Percentiles rank a stretch among this genome's conserved stretches.
Evolutionary conservation across 495 filamentous ascomycete species (phyloP).

Genomic region (Penicillium verhagenii): DNA sequence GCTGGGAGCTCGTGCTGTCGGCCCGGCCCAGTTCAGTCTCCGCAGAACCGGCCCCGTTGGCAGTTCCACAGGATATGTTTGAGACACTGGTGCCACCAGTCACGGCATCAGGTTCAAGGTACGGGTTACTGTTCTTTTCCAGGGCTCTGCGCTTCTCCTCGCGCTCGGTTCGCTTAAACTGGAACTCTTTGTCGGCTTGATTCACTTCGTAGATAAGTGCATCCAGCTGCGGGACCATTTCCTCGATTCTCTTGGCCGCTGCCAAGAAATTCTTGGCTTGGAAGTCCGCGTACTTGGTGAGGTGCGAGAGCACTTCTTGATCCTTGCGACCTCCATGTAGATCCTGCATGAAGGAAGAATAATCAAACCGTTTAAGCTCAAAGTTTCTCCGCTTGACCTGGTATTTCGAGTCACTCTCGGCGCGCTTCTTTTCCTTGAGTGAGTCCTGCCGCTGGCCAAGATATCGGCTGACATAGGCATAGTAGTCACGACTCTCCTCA

Average conservation of each 20-base stretch:
- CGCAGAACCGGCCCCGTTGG: slow-evolving; percentile 43
- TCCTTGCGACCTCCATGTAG: slow-evolving; percentile 96
- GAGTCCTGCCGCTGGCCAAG: slow-evolving; percentile 94
- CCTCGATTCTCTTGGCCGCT: slow-evolving; percentile 83
- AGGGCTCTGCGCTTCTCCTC: slow-evolving; percentile 88
- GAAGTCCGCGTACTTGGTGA: slow-evolving; percentile 91
- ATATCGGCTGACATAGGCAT: slow-evolving; percentile 90
- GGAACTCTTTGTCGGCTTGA: slow-evolving; percentile 92
- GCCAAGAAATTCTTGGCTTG: slow-evolving; percentile 81
- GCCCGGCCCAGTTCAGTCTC: slow-evolving; percentile 68
- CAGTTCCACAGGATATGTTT: slow-evolving; percentile 23
- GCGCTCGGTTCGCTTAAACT: slow-evolving; percentile 86
- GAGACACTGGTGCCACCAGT: slow-evolving; percentile 22
- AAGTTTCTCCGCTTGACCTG: slow-evolving; percentile 91
- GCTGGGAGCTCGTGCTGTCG: slow-evolving; percentile 69
- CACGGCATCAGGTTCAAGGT: slow-evolving; percentile 68
- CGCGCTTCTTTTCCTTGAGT: slow-evolving; percentile 92
- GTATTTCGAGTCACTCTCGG: slow-evolving; percentile 94
- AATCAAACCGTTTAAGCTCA: slow-evolving; percentile 96
- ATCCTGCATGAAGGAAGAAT: slow-evolving; percentile 99
- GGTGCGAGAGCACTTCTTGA: slow-evolving; percentile 91
- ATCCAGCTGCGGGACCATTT: slow-evolving; percentile 85
- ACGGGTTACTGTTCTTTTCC: slow-evolving; percentile 84
- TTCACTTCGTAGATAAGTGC: slow-evolving; percentile 87
- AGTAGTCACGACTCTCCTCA: slow-evolving; percentile 97